Percentiles rank a stretch among this genome's conserved stretches.
Evolutionary conservation across 2,329 filamentous ascomycete genomes (phyloP).

Genomic region (Xylariales sp.): DNA sequence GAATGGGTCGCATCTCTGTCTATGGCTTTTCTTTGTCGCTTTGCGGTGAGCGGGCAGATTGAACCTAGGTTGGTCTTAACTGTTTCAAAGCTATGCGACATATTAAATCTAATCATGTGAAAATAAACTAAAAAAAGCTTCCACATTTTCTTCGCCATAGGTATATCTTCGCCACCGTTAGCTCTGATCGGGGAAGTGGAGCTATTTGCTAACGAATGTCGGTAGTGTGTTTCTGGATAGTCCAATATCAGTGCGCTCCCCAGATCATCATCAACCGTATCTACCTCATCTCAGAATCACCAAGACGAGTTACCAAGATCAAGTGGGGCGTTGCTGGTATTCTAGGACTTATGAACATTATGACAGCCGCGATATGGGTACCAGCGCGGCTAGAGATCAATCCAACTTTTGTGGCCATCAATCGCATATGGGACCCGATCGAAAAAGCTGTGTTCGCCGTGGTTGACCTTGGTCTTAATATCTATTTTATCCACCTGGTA

Average conservation of each 20-base stretch:
- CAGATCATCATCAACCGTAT: constrained; percentile 43
- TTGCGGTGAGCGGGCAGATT: too few species aligned
- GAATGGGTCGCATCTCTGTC: too few species aligned
- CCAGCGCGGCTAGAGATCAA: constrained; percentile 32
- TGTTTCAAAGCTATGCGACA: too few species aligned
- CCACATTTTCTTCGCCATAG: too few species aligned
- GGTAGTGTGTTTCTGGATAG: constrained; percentile 5
- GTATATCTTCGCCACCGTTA: too few species aligned
- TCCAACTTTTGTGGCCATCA: constrained; percentile 29
- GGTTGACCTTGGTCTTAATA: constrained; percentile 35
- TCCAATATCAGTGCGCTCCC: constrained; percentile 35
- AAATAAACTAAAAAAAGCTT: too few species aligned
- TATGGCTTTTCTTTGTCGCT: too few species aligned
- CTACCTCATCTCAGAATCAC: constrained; percentile 16
- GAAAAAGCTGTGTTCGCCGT: constrained; percentile 37
- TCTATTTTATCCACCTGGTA: constrained; percentile 34
- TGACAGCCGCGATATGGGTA: constrained; percentile 41
- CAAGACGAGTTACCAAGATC: constrained; percentile 21
- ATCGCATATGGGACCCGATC: constrained; percentile 39
- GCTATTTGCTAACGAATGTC: neutral
- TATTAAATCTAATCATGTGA: too few species aligned
- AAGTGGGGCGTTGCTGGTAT: constrained; percentile 33
- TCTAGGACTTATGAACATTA: constrained; percentile 37
- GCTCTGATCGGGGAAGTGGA: too few species aligned
- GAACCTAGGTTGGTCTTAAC: too few species aligned